Evolutionary conservation across 805 yeast species (phyloP).

Genomic region (Wickerhamiella azyma): DNA sequence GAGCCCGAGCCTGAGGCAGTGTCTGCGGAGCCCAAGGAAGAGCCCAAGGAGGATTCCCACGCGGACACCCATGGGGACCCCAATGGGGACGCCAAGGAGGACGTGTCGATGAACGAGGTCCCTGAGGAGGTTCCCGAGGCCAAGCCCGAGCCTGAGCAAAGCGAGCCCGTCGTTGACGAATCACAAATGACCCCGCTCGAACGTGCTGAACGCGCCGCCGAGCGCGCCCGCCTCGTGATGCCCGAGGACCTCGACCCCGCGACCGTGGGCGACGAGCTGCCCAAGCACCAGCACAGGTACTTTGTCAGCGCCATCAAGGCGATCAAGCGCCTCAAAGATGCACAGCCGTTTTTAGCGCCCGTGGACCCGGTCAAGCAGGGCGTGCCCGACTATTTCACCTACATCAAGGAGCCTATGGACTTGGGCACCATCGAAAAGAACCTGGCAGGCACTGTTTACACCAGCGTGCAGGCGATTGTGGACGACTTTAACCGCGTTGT

Average conservation of each 20-base stretch:
- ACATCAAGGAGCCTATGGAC: conserved; percentile 83
- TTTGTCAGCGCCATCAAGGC: conserved; percentile 70
- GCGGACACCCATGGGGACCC: too few species aligned
- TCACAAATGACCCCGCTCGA: conserved; percentile 15
- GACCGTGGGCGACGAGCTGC: conserved; percentile 20
- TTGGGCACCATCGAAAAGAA: conserved; percentile 80
- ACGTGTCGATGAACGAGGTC: not conserved
- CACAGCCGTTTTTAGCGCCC: conserved; percentile 77
- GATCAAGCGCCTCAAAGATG: conserved; percentile 80
- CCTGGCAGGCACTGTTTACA: conserved; percentile 55
- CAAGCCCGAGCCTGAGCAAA: not conserved
- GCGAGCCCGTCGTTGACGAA: not conserved
- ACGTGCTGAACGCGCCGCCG: conserved; percentile 18
- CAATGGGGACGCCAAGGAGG: too few species aligned
- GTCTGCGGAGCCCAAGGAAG: not conserved
- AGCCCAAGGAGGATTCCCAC: too few species aligned
- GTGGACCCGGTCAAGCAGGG: conserved; percentile 81
- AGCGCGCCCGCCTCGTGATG: conserved; percentile 12
- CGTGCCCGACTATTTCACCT: conserved; percentile 80
- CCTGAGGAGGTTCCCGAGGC: not conserved
- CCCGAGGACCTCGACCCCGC: conserved; percentile 20
- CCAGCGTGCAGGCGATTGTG: conserved; percentile 48
- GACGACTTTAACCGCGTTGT: conserved; percentile 80
- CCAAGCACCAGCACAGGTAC: conserved; percentile 66
- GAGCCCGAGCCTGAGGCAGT: not conserved